These are phyloP conservation scores for Colletotrichum somersetense DNA, from an alignment of 2,329 filamentous ascomycete genomes.

Conservation along the genomic window DNA sequence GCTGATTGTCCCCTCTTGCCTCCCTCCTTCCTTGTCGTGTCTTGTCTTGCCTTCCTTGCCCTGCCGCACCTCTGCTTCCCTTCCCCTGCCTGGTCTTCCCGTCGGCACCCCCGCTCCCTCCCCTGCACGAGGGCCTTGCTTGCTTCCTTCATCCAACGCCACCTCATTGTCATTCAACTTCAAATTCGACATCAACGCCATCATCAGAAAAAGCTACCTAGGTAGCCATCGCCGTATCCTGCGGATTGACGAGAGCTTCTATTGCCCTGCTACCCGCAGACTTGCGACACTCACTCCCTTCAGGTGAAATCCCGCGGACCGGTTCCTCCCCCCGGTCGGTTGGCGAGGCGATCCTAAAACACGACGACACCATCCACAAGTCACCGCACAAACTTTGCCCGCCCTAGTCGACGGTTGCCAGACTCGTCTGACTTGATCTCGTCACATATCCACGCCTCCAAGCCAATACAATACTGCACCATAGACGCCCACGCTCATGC, in stretches of 20 bases:
- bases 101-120: constrained; percentile 27
- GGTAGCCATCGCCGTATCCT: neutral
- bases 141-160: constrained; percentile 21
- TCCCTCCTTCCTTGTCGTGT: constrained; percentile 11
- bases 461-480: neutral
- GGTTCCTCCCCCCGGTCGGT: neutral
- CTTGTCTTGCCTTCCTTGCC: constrained; percentile 15
- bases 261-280: neutral
- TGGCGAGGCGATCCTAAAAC: constrained; percentile 25
- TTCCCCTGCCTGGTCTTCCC: constrained; percentile 33
- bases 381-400: constrained; percentile 30
- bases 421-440: constrained; percentile 19
- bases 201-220: too few species aligned
- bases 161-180: constrained; percentile 10
- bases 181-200: constrained; percentile 10
- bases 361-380: constrained; percentile 15
- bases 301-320: neutral
- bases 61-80: constrained; percentile 12
- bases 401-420: constrained; percentile 3
- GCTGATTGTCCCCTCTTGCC: constrained; percentile 1
- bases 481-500: neutral
- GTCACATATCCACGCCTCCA: constrained; percentile 4
- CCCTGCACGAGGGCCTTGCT: constrained; percentile 19
- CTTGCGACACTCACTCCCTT: neutral
- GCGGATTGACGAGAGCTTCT: neutral